Percentiles rank a stretch among this genome's conserved stretches.
phyloP scores from a whole-genome alignment of 305 asterid species.

The Rubia peregrina region DNA sequence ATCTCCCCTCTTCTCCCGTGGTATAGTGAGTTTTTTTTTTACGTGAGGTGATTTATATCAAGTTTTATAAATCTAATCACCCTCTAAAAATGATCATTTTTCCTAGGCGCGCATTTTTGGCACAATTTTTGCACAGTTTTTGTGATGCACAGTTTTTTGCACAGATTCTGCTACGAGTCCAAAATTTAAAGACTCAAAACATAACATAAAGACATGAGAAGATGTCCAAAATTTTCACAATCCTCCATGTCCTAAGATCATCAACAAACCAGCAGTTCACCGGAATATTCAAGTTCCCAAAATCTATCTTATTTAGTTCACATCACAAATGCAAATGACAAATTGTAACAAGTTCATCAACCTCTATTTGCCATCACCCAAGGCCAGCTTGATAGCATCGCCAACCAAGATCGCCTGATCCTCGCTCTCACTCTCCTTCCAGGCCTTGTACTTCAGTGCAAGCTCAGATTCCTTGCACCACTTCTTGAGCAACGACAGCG shows the following conservation, averaged over 20 bases:
- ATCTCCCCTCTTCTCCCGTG: too few species aligned
- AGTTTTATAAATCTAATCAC: too few species aligned
- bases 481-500: slow-evolving; percentile 16
- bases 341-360: not conserved
- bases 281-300: not conserved
- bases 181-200: too few species aligned
- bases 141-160: too few species aligned
- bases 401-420: slow-evolving; percentile 17
- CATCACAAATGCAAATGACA: not conserved
- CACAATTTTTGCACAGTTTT: too few species aligned
- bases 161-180: too few species aligned
- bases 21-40: too few species aligned
- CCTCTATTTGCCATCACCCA: not conserved
- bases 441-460: slow-evolving; percentile 18
- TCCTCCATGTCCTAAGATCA: too few species aligned
- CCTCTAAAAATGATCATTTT: too few species aligned
- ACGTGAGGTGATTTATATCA: too few species aligned
- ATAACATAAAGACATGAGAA: not conserved
- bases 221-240: not conserved
- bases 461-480: slow-evolving; percentile 8
- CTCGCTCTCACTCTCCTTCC: slow-evolving; percentile 21
- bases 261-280: too few species aligned
- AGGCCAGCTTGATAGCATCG: slow-evolving; percentile 24
- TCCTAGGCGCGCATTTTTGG: too few species aligned
- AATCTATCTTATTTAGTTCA: not conserved